phyloP scores from a whole-genome alignment of 345 rosid species.

The Salix caprea region DNA sequence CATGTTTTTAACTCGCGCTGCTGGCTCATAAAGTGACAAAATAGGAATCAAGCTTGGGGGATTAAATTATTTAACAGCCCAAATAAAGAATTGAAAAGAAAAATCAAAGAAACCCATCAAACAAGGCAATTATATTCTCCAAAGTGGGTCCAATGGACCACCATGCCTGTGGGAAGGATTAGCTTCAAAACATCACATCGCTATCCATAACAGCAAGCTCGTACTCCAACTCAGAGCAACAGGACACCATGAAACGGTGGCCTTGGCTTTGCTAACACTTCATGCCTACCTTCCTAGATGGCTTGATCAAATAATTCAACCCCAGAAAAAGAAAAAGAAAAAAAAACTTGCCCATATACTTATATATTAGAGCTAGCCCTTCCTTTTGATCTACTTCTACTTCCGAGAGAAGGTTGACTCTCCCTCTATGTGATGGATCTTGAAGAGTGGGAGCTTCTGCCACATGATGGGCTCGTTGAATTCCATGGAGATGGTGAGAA shows the following conservation, averaged over 20 bases:
- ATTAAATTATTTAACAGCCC: not conserved
- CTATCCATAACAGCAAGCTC: not conserved
- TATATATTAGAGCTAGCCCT: not conserved
- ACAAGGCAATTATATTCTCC: constrained; percentile 11
- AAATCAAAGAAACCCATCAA: constrained; percentile 16
- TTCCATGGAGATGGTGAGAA: constrained; percentile 37
- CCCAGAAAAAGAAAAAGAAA: not conserved
- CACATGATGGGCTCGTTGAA: constrained; percentile 44
- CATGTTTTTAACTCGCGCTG: not conserved
- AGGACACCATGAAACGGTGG: constrained; percentile 35
- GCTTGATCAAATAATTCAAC: constrained; percentile 29
- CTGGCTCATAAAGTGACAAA: not conserved
- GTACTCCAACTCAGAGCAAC: constrained; percentile 15
- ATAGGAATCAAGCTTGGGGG: not conserved
- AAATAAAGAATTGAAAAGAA: constrained; percentile 13
- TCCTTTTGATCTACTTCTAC: constrained; percentile 2
- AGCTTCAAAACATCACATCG: constrained; percentile 14
- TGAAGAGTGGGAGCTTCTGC: constrained; percentile 90
- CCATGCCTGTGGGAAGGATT: constrained; percentile 28
- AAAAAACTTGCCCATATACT: no score
- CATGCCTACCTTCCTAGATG: constrained; percentile 28
- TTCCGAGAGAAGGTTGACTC: not conserved
- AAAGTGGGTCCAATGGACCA: constrained; percentile 33
- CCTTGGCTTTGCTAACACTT: constrained; percentile 20
- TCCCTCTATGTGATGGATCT: constrained; percentile 50